These are phyloP conservation scores for Aspergillus sp. DNA, from an alignment of 2,329 filamentous ascomycete species.

Conservation along the genomic window DNA sequence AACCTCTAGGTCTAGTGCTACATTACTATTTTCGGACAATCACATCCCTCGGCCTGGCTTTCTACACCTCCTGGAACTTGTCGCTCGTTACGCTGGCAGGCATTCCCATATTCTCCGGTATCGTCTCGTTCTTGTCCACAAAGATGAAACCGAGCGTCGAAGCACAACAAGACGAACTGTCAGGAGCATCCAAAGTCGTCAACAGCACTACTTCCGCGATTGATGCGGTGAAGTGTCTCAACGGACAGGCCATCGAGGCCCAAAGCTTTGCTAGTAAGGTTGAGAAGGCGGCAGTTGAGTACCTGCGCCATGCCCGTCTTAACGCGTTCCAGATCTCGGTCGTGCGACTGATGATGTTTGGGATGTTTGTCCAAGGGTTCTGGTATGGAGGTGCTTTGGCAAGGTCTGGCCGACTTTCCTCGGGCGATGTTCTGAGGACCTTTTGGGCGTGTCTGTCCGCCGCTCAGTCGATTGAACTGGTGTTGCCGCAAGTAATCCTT, in stretches of 20 bases:
- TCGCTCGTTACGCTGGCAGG: constrained; percentile 75
- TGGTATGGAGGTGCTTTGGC: constrained; percentile 79
- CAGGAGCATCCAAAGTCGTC: constrained; percentile 67
- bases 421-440: constrained; percentile 72
- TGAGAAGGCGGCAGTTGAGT: constrained; percentile 59
- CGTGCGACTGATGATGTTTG: constrained; percentile 69
- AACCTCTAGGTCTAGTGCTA: constrained; percentile 70
- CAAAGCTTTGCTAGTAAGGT: constrained; percentile 62
- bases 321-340: constrained; percentile 71
- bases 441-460: constrained; percentile 81
- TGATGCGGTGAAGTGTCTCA: constrained; percentile 83
- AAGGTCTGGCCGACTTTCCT: constrained; percentile 52
- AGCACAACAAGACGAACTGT: constrained; percentile 65
- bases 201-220: constrained; percentile 70
- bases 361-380: constrained; percentile 84
- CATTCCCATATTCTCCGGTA: constrained; percentile 63
- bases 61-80: constrained; percentile 79
- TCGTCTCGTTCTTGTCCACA: constrained; percentile 60
- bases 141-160: constrained; percentile 65
- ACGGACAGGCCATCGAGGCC: constrained; percentile 68
- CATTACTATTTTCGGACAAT: constrained; percentile 63
- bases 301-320: constrained; percentile 64
- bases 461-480: constrained; percentile 69
- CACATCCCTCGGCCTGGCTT: constrained; percentile 66
- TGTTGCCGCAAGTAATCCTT: constrained; percentile 74